Evolutionary conservation across 257 asterid genomes (phyloP).

Genomic region (Nicotiana otophora): DNA sequence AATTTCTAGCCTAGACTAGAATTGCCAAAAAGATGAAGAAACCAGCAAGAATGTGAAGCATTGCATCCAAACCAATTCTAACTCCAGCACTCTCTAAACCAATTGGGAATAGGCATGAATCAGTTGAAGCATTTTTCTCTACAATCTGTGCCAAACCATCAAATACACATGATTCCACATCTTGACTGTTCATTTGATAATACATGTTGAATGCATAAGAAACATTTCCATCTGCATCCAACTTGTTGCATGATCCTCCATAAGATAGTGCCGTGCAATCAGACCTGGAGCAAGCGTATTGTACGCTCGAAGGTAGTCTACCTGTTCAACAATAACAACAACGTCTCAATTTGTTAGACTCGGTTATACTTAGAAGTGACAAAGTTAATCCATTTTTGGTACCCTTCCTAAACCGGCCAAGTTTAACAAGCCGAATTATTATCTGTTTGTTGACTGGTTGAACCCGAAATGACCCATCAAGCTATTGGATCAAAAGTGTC

Average conservation of each 20-base stretch:
- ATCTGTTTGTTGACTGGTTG: neutral
- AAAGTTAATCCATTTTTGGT: neutral
- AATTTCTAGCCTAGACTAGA: no score
- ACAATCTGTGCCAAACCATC: slow-evolving; percentile 43
- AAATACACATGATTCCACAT: slow-evolving; percentile 21
- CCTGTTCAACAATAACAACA: neutral
- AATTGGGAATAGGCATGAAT: slow-evolving; percentile 44
- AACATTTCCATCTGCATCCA: neutral
- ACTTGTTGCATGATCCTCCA: slow-evolving; percentile 20
- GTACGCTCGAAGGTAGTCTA: neutral
- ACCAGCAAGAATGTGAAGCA: slow-evolving; percentile 3
- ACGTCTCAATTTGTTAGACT: neutral
- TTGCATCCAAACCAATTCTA: neutral
- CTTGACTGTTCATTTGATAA: slow-evolving; percentile 17
- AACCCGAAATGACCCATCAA: neutral
- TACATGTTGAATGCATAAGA: slow-evolving; percentile 26
- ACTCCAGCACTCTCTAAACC: slow-evolving; percentile 31
- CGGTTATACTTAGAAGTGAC: neutral
- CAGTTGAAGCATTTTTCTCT: slow-evolving; percentile 26
- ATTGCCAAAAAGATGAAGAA: slow-evolving; percentile 8
- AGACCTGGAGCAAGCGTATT: slow-evolving; percentile 2
- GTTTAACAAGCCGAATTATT: neutral
- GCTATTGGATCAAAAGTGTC: neutral
- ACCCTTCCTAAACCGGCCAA: neutral
- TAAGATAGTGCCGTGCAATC: slow-evolving; percentile 18